Percentiles rank a stretch among this genome's conserved stretches.
Evolutionary conservation across 78 protist species (phyloP).

Genomic region (Chrysochromulina parva): DNA sequence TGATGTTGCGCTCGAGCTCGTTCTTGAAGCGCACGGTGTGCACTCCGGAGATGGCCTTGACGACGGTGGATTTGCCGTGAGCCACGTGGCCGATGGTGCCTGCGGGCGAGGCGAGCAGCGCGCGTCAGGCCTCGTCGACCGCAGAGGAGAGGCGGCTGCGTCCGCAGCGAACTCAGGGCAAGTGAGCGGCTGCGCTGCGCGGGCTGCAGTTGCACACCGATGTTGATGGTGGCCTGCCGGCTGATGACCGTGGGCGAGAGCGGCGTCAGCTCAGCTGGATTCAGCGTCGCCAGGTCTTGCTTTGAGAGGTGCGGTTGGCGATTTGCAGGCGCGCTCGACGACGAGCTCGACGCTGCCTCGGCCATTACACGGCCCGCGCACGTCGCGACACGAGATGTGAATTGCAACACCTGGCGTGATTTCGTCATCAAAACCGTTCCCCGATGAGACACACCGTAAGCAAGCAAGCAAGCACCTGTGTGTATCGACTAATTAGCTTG

Average conservation of each 20-base stretch:
- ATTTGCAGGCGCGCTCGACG: too few species aligned
- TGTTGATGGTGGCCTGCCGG: conserved; percentile 99
- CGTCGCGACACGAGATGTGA: too few species aligned
- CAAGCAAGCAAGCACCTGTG: too few species aligned
- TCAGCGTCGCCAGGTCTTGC: conserved; percentile 35
- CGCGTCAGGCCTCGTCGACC: neutral
- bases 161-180: neutral
- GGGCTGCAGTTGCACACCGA: conserved; percentile 70
- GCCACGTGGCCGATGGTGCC: conserved; percentile 99
- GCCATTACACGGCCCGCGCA: too few species aligned
- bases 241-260: conserved; percentile 90
- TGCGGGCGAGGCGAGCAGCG: neutral
- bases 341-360: too few species aligned
- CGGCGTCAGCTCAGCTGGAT: conserved; percentile 74
- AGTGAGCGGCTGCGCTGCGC: neutral
- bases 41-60: conserved; percentile 98
- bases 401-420: too few species aligned
- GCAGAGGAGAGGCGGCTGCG: neutral
- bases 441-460: too few species aligned
- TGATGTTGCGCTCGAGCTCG: conserved; percentile 98
- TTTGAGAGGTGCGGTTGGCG: conserved; percentile 16
- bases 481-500: too few species aligned
- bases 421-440: too few species aligned
- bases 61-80: conserved; percentile 98
- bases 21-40: conserved; percentile 87